Evolutionary conservation across 2,329 filamentous ascomycete species (phyloP), one percentile per base, ranked within the genome.

Genomic region (Cordyceps cateniannulata): DNA sequence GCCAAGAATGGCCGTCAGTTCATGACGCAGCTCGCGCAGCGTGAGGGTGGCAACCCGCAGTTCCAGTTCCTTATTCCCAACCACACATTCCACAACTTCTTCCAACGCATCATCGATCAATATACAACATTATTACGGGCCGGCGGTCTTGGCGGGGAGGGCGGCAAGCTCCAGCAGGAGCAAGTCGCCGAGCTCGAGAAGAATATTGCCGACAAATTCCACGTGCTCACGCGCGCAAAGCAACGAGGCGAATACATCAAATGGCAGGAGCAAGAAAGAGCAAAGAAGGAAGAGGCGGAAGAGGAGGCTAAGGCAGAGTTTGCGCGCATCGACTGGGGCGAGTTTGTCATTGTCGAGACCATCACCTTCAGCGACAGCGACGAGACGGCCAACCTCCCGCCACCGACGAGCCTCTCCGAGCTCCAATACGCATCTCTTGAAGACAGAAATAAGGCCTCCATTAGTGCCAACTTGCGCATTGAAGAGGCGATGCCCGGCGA

Each of bases 41-140:
- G 91, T 66, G 93, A 99, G 77, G 84, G 89, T 20, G 85, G 89
- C 69, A 98, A 97, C 74, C 92, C 87, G 66, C 93, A 99, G 72
- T 99, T 98, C 73, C 92, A 97, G 75, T 99, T 99, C 71, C 81
- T 99, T 58, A 87, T 93, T 59, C 91, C 93, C 18, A 96, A 96
- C 69, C 95, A 99, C 78, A 96, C 91, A 69, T 87, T 97, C 64
- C 92, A 98, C 78, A 93, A 93, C 72, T 98, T 95, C 78, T 98
- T 97, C 75, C 90, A 91, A 67, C 86, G 93, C 65, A 82, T 96
- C 62, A 87, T 97, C 63, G 93, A 98, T 67, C 95, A 99, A 72
- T 98, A 98, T 74, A 89, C 89, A n/a, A 81, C 88, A 56, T 77
- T 97, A 32, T 71, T 96, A 60, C 84, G 85, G 60, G 82, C 85